Base-by-base conservation (phyloP, 352 stramenopile genomes). In the Peronosclerospora sorghi region DNA sequence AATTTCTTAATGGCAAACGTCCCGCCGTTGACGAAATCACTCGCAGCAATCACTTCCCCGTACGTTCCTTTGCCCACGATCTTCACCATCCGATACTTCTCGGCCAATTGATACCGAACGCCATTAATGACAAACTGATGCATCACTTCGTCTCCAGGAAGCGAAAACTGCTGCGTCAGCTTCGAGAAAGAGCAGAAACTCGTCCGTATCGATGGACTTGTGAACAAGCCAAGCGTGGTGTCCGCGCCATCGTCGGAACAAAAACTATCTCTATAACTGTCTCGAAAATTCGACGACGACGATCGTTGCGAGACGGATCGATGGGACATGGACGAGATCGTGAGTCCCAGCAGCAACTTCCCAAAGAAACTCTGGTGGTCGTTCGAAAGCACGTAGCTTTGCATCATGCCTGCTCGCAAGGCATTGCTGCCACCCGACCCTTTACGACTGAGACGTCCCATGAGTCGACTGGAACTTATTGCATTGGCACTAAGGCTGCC, bases 1-100 rank as follows among this genome's bases (percentile, higher is more conserved):
- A 95, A 65, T 44, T 95, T 95, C 60, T 95, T 95, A 41, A 95
- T 88, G 1, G 83, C 83, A 55, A 86, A 92, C 28, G 78, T 94
- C 12, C 76, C 79, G 20, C 80, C 77, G 23, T 88, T 61, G 14
- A 87, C 75, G 40, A 86, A 91, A 42, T 95, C 81, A 41, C 75
- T 86, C 7, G 80, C 83, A 18, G 83, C 82, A 44, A 95, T 95
- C 36, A 95, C 83, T 46, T 94, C 79, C 10, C 83, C 83, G 45
- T 95, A 95, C n/a, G 78, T 92, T 21, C 83, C 81, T 52, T 88
- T 87, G 21, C 80, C 80, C 5, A 92, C 80, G 30, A 92, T 86
- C 49, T 89, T 92, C 21, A 92, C 80, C 80, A 92, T 92, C 17
- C 80, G 80, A 46, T 92, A 92, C 44, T 89, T 89, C 38, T 92